phyloP scores from a whole-genome alignment of 116 monocot species.

The Posidonia oceanica region DNA sequence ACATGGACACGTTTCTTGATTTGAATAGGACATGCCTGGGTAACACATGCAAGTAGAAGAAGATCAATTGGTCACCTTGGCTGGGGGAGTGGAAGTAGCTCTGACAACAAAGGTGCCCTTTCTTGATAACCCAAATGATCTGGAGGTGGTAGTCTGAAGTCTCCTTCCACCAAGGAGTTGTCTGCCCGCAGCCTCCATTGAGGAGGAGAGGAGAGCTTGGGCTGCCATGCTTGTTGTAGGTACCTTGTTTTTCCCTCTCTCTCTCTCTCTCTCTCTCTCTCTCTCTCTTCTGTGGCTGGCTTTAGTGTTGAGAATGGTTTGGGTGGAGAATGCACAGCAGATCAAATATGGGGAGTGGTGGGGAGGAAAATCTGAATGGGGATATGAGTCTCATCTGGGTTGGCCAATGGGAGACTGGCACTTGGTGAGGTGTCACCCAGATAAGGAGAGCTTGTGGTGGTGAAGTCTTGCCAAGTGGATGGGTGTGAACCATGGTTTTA shows the following conservation, averaged over 20 bases:
- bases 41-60: too few species aligned
- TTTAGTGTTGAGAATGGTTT: not conserved
- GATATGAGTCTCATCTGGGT: slow-evolving; percentile 4
- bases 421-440: not conserved
- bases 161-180: slow-evolving; percentile 66
- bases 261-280: not conserved
- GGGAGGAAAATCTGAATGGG: slow-evolving; percentile 6
- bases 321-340: not conserved
- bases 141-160: slow-evolving; percentile 23
- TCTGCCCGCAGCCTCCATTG: slow-evolving; percentile 78
- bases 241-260: not conserved
- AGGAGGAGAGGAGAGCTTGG: slow-evolving; percentile 77
- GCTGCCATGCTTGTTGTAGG: slow-evolving; percentile 19
- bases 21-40: too few species aligned
- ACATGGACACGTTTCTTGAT: too few species aligned
- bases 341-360: not conserved
- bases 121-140: slow-evolving; percentile 22
- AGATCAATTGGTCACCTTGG: slow-evolving; percentile 28
- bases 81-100: slow-evolving; percentile 70
- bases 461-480: not conserved
- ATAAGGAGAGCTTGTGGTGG: slow-evolving; percentile 1
- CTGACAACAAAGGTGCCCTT: slow-evolving; percentile 56
- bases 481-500: slow-evolving; percentile 1
- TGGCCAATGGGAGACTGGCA: slow-evolving; percentile 1
- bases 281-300: not conserved